phyloP scores from a whole-genome alignment of 2,329 filamentous ascomycete species.

The Colletotrichum tamarilloi region DNA sequence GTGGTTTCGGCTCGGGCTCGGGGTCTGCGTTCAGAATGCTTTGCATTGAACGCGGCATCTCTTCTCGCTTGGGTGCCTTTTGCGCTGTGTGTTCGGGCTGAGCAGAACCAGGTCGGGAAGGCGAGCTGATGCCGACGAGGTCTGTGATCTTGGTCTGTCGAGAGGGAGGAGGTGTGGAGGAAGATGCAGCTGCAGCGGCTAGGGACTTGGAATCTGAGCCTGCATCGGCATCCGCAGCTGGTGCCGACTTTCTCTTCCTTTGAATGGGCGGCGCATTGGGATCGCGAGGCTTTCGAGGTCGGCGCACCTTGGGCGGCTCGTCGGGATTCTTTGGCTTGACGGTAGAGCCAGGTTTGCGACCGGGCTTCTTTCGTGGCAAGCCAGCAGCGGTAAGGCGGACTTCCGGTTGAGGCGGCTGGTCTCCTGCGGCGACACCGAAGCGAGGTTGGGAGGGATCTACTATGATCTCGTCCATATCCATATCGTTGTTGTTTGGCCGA shows the following conservation, averaged over 20 bases:
- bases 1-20: slow-evolving; percentile 52
- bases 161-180: slow-evolving; percentile 34
- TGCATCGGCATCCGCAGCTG: slow-evolving; percentile 49
- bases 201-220: slow-evolving; percentile 49
- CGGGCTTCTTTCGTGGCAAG: slow-evolving; percentile 71
- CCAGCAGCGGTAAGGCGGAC: slow-evolving; percentile 64
- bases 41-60: slow-evolving; percentile 63
- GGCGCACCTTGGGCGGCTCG: slow-evolving; percentile 62
- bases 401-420: slow-evolving; percentile 30
- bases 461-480: slow-evolving; percentile 62
- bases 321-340: slow-evolving; percentile 56
- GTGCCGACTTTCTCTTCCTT: slow-evolving; percentile 65
- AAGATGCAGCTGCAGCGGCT: slow-evolving; percentile 43
- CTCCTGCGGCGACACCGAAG: slow-evolving; percentile 45
- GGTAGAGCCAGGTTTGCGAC: slow-evolving; percentile 71
- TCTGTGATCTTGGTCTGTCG: slow-evolving; percentile 56
- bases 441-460: slow-evolving; percentile 53
- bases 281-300: slow-evolving; percentile 68
- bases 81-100: slow-evolving; percentile 50
- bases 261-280: slow-evolving; percentile 66
- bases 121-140: slow-evolving; percentile 42
- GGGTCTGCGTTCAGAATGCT: slow-evolving; percentile 67
- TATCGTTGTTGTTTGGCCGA: slow-evolving; percentile 41
- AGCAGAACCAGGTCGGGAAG: slow-evolving; percentile 40
- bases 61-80: slow-evolving; percentile 63